Conservation (phyloP, 2,329 filamentous ascomycete species). For the Diaporthe batatas region DNA sequence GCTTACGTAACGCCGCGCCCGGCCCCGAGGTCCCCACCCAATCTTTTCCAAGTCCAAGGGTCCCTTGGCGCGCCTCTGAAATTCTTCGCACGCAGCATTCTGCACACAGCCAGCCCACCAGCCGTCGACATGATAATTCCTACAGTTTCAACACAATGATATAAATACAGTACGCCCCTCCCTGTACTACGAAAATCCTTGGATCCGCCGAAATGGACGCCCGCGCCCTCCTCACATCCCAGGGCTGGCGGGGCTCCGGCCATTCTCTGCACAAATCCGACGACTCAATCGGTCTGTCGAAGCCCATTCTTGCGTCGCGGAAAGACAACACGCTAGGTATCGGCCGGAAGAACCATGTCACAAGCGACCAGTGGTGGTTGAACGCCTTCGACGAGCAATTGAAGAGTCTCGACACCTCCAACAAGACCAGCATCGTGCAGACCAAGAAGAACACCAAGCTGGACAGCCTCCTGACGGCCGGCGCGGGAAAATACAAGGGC, state of each 20-base stretch:
- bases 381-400: constrained; percentile 93
- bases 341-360: constrained; percentile 78
- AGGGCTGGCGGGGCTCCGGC: constrained; percentile 91
- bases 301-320: constrained; percentile 84
- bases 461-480: constrained; percentile 66
- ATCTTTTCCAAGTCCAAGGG: constrained; percentile 33
- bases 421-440: constrained; percentile 68
- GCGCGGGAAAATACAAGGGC: constrained; percentile 70
- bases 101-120: not conserved
- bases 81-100: not conserved
- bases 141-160: not conserved
- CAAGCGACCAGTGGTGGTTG: constrained; percentile 95
- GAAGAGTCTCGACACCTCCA: constrained; percentile 79
- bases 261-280: constrained; percentile 85
- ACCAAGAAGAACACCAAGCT: constrained; percentile 66
- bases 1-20: constrained; percentile 31
- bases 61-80: not conserved
- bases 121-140: constrained; percentile 27
- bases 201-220: constrained; percentile 77
- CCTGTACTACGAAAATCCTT: not conserved
- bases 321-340: constrained; percentile 87
- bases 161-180: constrained; percentile 11
- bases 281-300: constrained; percentile 81
- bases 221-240: constrained; percentile 82
- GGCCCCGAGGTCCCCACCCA: constrained; percentile 21